Base-by-base conservation (phyloP, 371 early-diverging fungal species). In the Mucor indicus region DNA sequence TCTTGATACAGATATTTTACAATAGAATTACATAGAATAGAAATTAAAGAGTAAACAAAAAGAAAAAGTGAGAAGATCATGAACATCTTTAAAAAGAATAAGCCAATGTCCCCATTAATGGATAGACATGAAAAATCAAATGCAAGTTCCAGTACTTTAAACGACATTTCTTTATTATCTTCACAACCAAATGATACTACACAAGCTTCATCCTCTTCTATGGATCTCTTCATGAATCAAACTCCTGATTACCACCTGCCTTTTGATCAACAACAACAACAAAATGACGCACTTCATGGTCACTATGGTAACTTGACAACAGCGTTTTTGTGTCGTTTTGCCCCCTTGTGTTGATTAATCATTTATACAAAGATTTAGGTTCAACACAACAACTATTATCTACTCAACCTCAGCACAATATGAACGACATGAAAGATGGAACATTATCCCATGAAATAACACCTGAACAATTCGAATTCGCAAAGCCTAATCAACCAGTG, bases 141-240 rank as follows among this genome's bases (percentile, higher is more conserved):
- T 27, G 11, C 29, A 27, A 27, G 11, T 27, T 27, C 29, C 11
- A 27, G 11, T 7, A 27, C 29, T 27, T 19, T 29, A n/a, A 46
- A 19, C 12, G 41, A 46, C 1, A 13, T 53, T 15, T 46, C 46
- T 23, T 33, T 53, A 27, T 32, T 53, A 25, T 31, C 48, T 29
- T 42, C 43, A 10, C 11, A 31, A 11, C 38, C 32, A 22, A 25
- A 48, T 13, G 45, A 35, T 7, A n/a, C n/a, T n/a, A n/a, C n/a
- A n/a, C n/a, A n/a, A n/a, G n/a, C n/a, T n/a, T n/a, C n/a, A n/a
- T n/a, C n/a, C n/a, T n/a, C n/a, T 47, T 62, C 51, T 3, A 71
- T 71, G 65, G 65, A 71, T 49, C 40, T 71, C 10, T 71, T 71
- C 41, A 48, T 71, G 20, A 62, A 53, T 40, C 67, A 71, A 46